Conservation (phyloP, 495 filamentous ascomycete genomes). For the Pseudevernia furfuracea region DNA sequence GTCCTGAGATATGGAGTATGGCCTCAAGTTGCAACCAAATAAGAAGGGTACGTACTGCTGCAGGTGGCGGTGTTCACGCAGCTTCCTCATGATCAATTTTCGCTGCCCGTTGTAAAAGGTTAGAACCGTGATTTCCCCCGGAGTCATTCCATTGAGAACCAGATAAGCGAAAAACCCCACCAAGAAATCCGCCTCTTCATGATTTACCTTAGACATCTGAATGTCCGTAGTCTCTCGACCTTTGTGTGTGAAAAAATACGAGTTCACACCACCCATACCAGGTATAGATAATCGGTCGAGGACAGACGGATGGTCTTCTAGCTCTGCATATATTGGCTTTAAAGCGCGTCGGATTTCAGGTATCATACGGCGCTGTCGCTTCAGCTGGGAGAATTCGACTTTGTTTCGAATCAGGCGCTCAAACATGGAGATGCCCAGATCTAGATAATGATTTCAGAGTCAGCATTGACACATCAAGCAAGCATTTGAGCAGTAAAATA, state of each 20-base stretch:
- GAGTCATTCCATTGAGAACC: slow-evolving; percentile 51
- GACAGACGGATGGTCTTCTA: slow-evolving; percentile 67
- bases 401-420: slow-evolving; percentile 68
- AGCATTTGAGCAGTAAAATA: slow-evolving; percentile 30
- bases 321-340: slow-evolving; percentile 57
- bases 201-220: slow-evolving; percentile 63
- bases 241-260: slow-evolving; percentile 64
- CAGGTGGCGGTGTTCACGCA: slow-evolving; percentile 47
- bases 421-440: slow-evolving; percentile 58
- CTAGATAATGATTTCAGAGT: not conserved
- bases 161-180: slow-evolving; percentile 66
- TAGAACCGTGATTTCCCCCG: slow-evolving; percentile 66
- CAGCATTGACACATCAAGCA: slow-evolving; percentile 64
- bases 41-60: too few species aligned
- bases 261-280: slow-evolving; percentile 72
- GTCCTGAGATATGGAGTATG: too few species aligned
- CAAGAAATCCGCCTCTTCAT: slow-evolving; percentile 71
- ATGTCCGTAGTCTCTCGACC: slow-evolving; percentile 60
- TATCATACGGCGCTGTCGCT: slow-evolving; percentile 62
- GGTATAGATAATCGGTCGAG: slow-evolving; percentile 51
- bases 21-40: too few species aligned
- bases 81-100: slow-evolving; percentile 48
- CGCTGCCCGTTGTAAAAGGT: slow-evolving; percentile 90
- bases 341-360: slow-evolving; percentile 61
- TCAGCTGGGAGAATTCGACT: slow-evolving; percentile 54